Evolutionary conservation across 2,329 filamentous ascomycete species (phyloP), one percentile per base, ranked within the genome.

Genomic region (Apiospora arundinis): DNA sequence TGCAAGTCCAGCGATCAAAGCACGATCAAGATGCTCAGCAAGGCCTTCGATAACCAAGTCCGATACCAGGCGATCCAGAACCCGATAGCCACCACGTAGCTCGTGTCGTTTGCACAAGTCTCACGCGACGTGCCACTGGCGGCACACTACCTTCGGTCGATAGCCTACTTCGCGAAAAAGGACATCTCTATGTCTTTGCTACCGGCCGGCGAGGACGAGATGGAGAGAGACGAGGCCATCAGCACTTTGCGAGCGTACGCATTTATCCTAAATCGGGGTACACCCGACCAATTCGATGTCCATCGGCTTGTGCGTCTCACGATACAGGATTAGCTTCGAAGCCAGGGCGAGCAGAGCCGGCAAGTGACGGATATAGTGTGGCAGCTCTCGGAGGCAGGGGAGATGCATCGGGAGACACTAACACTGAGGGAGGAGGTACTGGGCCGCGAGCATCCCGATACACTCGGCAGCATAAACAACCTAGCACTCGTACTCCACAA

Each of bases 11-110:
- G 37, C n/a, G 56, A 63, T 14, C 56, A 37, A 18, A 11, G n/a
- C n/a, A 63, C 32, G n/a, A 63, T 63, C 11, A 63, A 25, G 5
- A 63, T 63, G 56, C 56, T 63, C 56, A 63, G 56, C 56, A 28
- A 37, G 56, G 56, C 16, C 56, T 63, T 63, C 28, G 56, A 63
- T 25, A 23, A 63, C 56, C 25, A 63, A 23, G 56, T 16, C n/a
- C 56, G 56, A 37, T 63, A 63, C 23, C 12, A 63, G 32, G 23
- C 56, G n/a, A 23, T 63, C 18, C 56, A 25, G 56, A 63, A 63
- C 56, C 56, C 25, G 11, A 37, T 63, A 28, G 56, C 25, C 9
- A 63, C 56, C n/a, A 63, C 25, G 23, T 63, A 23, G 56, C 56
- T 63, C 25, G 32, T 63, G 11, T 32, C 56, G 18, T 63, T 63